Evolutionary conservation across 2,329 filamentous ascomycete genomes (phyloP).

Genomic region (Fusarium sp.): DNA sequence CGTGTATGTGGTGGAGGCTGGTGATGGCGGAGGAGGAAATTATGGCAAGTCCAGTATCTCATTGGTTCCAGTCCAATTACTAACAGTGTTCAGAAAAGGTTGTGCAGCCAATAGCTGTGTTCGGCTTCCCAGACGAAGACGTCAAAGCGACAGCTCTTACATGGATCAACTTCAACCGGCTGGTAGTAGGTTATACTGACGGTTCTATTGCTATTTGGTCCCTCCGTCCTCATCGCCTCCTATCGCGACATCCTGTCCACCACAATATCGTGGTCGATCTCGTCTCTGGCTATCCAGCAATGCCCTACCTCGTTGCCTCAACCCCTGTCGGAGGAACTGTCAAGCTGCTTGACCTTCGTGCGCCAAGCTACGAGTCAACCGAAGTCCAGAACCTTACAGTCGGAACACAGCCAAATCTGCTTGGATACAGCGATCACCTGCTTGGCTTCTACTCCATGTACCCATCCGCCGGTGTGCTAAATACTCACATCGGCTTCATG

Average conservation of each 20-base stretch:
- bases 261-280: conserved; percentile 64
- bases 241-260: conserved; percentile 64
- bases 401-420: conserved; percentile 62
- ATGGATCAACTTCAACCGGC: conserved; percentile 65
- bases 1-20: conserved; percentile 59
- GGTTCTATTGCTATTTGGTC: conserved; percentile 68
- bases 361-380: conserved; percentile 63
- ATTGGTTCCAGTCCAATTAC: not conserved
- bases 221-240: conserved; percentile 57
- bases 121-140: conserved; percentile 59
- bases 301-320: conserved; percentile 65
- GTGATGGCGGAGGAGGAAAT: conserved; percentile 44
- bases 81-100: conserved; percentile 55
- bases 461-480: conserved; percentile 63
- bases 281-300: conserved; percentile 64
- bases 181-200: conserved; percentile 65
- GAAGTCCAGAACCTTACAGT: conserved; percentile 62
- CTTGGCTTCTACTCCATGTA: conserved; percentile 64
- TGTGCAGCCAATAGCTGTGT: conserved; percentile 54
- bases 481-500: conserved; percentile 63
- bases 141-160: conserved; percentile 62
- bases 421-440: conserved; percentile 65
- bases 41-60: conserved; percentile 51
- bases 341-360: conserved; percentile 62
- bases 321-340: conserved; percentile 63